phyloP scores from a whole-genome alignment of 2,329 filamentous ascomycete genomes.

The Didymella arachidicola region DNA sequence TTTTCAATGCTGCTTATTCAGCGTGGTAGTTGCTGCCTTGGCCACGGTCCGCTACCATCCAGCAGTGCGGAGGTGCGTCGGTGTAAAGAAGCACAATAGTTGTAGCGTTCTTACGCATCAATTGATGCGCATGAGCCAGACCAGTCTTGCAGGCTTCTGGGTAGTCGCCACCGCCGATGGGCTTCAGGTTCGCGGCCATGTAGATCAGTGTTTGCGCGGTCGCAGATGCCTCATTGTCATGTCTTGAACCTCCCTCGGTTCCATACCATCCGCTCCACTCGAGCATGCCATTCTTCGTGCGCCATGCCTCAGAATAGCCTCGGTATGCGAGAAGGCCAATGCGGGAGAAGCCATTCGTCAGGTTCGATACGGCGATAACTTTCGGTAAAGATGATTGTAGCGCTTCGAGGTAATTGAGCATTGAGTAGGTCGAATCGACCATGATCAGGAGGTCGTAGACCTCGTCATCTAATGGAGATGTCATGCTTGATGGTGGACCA shows the following conservation, averaged over 20 bases:
- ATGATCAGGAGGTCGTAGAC: conserved; percentile 58
- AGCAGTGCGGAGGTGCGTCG: conserved; percentile 59
- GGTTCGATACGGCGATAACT: conserved; percentile 59
- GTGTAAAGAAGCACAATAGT: conserved; percentile 61
- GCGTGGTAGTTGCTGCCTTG: conserved; percentile 39
- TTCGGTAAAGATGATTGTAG: conserved; percentile 59
- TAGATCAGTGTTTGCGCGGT: conserved; percentile 22
- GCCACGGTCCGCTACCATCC: conserved; percentile 35
- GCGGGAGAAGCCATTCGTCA: conserved; percentile 60
- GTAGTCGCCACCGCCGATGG: conserved; percentile 53
- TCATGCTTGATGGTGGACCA: neutral
- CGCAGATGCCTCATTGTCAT: conserved; percentile 8
- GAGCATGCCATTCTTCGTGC: conserved; percentile 38
- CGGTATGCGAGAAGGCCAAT: conserved; percentile 62
- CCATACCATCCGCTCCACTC: conserved; percentile 62
- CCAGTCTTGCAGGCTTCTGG: conserved; percentile 61
- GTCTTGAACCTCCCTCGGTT: conserved; percentile 1
- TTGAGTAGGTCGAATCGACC: conserved; percentile 58
- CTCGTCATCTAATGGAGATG: neutral
- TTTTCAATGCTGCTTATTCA: conserved; percentile 38
- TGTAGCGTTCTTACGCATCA: conserved; percentile 59
- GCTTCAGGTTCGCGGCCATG: conserved; percentile 36
- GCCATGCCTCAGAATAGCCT: conserved; percentile 52
- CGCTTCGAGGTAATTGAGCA: conserved; percentile 54
- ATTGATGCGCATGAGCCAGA: conserved; percentile 56